Base-by-base conservation (phyloP, 140 eudicot genomes). In the Erigeron philadelphicus region DNA sequence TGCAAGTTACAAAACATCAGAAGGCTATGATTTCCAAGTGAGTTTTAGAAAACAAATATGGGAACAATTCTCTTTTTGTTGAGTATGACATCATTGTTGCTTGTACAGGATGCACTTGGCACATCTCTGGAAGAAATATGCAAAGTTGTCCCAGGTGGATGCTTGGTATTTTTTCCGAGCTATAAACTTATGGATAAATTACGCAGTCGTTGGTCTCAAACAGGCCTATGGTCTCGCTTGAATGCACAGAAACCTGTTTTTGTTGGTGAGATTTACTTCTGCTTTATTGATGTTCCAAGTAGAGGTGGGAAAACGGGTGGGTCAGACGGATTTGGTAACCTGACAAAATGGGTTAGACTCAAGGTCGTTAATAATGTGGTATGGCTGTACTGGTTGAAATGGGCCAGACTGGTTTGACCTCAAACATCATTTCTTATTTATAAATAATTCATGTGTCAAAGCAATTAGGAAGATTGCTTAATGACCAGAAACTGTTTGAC, bases 161-260 rank as follows among this genome's bases (percentile, higher is more conserved):
- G 95, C 69, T 80, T 93, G 47, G 90, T 89, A 19, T 93, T 93
- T 75, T 93, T 93, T 48, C 98, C 96, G 19, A 93, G 96, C 66
- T 93, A 93, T 78, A 93, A 93, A 77, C 84, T 93, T 74, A 78
- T 93, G 90, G 98, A 93, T 52, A 93, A 89, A 78, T 73, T 93
- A 31, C 75, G 90, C 79, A 75, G 55, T 68, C 88, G 98, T 13
- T 88, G 98, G 98, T 67, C 71, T 5, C 86, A 80, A 84, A 93
- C 98, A 35, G 98, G 98, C 69, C 96, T 88, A 88, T 93, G 98
- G 98, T 79, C 93, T 69, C 86, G 83, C 31, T 54, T 93, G 60
- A 89, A 88, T 81, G 90, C 93, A 61, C 91, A 82, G 59, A 93
- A 93, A 71, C 62, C 95, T 48, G 62, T 88, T 68, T 93, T 81